A percentile compares a stretch with the other conserved stretches of the same genome.
Conservation (phyloP, 768 basidiomycete genomes). For the Rhizopogon vulgaris region DNA sequence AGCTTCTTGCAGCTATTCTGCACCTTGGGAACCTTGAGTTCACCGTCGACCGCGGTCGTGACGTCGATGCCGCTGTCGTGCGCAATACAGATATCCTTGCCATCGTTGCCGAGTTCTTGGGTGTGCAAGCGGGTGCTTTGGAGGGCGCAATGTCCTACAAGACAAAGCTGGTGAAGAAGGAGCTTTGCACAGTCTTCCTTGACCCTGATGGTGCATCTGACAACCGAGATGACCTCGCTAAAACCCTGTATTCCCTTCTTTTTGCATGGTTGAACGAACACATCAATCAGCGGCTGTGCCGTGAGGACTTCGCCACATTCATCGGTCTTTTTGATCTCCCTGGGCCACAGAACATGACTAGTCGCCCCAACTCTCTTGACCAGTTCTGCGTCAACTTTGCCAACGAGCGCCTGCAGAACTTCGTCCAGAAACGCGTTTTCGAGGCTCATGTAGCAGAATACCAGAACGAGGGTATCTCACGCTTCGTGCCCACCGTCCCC, state of each 20-base stretch:
- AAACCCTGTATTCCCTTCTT: conserved; percentile 87
- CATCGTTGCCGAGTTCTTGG: conserved; percentile 87
- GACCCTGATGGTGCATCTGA: conserved; percentile 91
- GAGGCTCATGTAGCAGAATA: conserved; percentile 82
- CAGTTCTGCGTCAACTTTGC: conserved; percentile 97
- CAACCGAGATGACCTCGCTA: conserved; percentile 91
- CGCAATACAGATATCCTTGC: conserved; percentile 78
- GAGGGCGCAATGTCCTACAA: conserved; percentile 85
- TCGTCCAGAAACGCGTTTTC: conserved; percentile 74
- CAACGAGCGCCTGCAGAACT: conserved; percentile 85
- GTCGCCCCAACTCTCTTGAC: conserved; percentile 87
- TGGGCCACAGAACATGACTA: conserved; percentile 85
- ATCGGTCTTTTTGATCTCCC: conserved; percentile 93
- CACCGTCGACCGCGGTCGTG: conserved; percentile 70
- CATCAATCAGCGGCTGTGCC: conserved; percentile 92
- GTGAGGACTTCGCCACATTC: conserved; percentile 88
- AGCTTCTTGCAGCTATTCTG: conserved; percentile 90
- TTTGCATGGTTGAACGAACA: conserved; percentile 97
- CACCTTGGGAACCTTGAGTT: conserved; percentile 97
- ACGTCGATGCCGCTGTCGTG: conserved; percentile 91
- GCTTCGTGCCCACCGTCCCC: conserved; percentile 59
- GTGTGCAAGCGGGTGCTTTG: conserved; percentile 64
- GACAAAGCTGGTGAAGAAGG: conserved; percentile 89
- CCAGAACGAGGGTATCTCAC: conserved; percentile 70
- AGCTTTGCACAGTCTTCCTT: conserved; percentile 94